These are phyloP conservation scores for Inosperma sp. DNA, from an alignment of 768 basidiomycete genomes.

Conservation along the genomic window DNA sequence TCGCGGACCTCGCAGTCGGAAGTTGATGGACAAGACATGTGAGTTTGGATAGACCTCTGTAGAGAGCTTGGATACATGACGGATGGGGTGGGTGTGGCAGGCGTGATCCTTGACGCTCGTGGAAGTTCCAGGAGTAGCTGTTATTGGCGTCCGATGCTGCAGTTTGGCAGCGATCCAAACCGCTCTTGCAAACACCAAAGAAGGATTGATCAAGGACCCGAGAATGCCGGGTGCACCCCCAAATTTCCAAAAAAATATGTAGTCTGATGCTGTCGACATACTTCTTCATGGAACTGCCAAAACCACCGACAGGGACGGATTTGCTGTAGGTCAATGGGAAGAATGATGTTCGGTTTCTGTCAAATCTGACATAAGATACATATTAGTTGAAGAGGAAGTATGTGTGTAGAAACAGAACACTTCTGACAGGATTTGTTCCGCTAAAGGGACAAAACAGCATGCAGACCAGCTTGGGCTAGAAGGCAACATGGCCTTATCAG, in stretches of 20 bases:
- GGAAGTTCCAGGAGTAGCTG: too few species aligned
- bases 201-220: background rate
- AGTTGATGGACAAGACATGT: too few species aligned
- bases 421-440: conserved; percentile 23
- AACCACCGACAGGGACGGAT: conserved; percentile 30
- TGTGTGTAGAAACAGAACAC: conserved; percentile 20
- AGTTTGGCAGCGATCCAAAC: too few species aligned
- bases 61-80: too few species aligned
- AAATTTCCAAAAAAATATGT: too few species aligned
- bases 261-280: background rate
- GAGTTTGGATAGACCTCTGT: too few species aligned
- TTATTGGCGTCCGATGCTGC: too few species aligned
- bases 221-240: background rate
- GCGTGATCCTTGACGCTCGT: too few species aligned
- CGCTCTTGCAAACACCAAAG: background rate
- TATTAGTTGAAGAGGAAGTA: conserved; percentile 17
- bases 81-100: too few species aligned
- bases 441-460: conserved; percentile 16
- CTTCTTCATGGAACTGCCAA: background rate
- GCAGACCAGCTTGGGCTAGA: conserved; percentile 21
- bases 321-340: conserved; percentile 3
- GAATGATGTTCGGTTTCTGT: conserved; percentile 35
- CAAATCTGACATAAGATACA: conserved; percentile 23
- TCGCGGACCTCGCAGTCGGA: too few species aligned
- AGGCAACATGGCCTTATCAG: too few species aligned